Evolutionary conservation across 345 rosid species (phyloP), one percentile per base, ranked within the genome.

Genomic region (Pistacia atlantica): DNA sequence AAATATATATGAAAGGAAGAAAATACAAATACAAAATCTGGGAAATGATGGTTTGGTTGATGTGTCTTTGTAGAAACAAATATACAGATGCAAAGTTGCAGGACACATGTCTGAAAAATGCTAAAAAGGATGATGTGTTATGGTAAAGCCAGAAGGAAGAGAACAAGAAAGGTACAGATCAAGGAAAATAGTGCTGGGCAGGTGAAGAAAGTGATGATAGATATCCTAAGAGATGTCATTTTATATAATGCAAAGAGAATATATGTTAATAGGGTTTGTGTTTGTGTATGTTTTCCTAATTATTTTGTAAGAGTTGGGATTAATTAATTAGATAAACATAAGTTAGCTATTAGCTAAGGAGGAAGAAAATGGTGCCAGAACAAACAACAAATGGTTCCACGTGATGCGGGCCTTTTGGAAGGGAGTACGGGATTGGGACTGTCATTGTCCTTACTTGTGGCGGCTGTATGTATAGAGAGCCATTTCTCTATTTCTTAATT

Each of bases 321-420:
- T 25, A 25, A 25, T 25, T 31, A 31, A 31, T 31, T 31, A 31
- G 33, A 31, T 31, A 2, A 31, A 31, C 3, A 31, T 31, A 31
- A 31, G 33, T 31, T 31, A 31, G 33, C 33, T 31, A 31, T 31
- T 31, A 31, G 33, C 33, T 31, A 31, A 31, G 33, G 33, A 31
- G 17, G 58, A 55, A 58, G 72, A 69, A 69, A 57, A 73, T n/a
- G 69, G 38, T 63, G 80, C 63, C 89, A 86, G 57, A 77, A 75
- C 61, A 78, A 81, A 80, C 78, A 77, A 84, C 86, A 87, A 86
- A 82, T 51, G 87, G 63, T 75, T 79, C 90, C 91, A 89, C 89
- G 93, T 89, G 93, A 89, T 79, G 93, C 86, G 87, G 87, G 92
- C 90, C 85, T 84, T 86, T 89, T 89, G 89, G 89, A 89, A 69